These are phyloP conservation scores for Cordyceps pruinosa DNA, from an alignment of 2,329 filamentous ascomycete genomes.

Conservation along the genomic window DNA sequence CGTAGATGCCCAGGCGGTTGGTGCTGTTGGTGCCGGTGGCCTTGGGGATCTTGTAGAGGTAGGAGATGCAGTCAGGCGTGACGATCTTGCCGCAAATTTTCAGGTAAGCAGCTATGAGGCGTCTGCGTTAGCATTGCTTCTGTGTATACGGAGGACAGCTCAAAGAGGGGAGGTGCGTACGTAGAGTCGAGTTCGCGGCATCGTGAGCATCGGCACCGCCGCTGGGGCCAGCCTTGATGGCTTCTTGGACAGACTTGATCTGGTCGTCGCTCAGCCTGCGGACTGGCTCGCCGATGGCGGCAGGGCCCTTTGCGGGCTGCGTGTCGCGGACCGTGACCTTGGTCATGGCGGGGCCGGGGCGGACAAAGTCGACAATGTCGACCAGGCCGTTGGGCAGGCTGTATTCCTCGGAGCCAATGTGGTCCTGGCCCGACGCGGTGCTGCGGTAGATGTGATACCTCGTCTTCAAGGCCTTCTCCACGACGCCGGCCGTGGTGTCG, in stretches of 20 bases:
- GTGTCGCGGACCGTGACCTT: conserved; percentile 13
- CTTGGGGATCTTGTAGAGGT: conserved; percentile 39
- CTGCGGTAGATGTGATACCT: conserved; percentile 46
- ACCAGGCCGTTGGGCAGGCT: conserved; percentile 31
- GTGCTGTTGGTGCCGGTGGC: conserved; percentile 27
- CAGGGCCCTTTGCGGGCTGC: not conserved
- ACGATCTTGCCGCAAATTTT: conserved; percentile 44
- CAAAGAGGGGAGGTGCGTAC: not conserved
- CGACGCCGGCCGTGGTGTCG: conserved; percentile 45
- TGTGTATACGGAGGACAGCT: not conserved
- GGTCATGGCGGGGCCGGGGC: conserved; percentile 34
- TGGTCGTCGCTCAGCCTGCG: conserved; percentile 19
- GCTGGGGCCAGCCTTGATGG: conserved; percentile 6
- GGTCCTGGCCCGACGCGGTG: conserved; percentile 22
- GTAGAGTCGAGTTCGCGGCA: not conserved
- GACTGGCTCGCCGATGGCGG: conserved; percentile 5
- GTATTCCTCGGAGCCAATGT: conserved; percentile 37
- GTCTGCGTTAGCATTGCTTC: not conserved
- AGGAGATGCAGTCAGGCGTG: conserved; percentile 48
- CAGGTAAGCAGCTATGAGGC: not conserved
- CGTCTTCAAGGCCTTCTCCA: conserved; percentile 45
- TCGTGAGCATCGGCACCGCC: not conserved
- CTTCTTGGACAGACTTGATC: conserved; percentile 1
- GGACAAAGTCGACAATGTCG: conserved; percentile 35
- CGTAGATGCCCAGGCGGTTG: conserved; percentile 47